phyloP scores from a whole-genome alignment of 2,329 filamentous ascomycete genomes.

The Penicillium griseofulvum region DNA sequence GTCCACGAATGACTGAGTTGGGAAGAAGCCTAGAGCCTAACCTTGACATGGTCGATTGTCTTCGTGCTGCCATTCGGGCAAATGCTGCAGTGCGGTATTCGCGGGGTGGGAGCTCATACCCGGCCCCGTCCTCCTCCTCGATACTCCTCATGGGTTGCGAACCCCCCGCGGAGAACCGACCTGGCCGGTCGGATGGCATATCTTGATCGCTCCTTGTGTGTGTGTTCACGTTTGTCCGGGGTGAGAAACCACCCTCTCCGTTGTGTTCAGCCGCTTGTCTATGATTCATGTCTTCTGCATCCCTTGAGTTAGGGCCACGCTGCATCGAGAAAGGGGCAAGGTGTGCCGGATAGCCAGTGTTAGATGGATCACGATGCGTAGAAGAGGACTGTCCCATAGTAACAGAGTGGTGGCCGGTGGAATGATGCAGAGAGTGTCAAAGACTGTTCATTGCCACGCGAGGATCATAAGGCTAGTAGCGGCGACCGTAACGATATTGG shows the following conservation, averaged over 20 bases:
- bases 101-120: constrained; percentile 32
- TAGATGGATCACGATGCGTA: constrained; percentile 37
- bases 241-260: constrained; percentile 20
- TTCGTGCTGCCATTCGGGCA: constrained; percentile 38
- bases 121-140: constrained; percentile 38
- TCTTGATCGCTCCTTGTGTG: constrained; percentile 12
- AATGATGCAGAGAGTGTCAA: constrained; percentile 23
- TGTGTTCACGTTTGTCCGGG: constrained; percentile 15
- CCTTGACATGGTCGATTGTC: constrained; percentile 49
- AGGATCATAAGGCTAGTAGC: constrained; percentile 11
- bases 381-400: constrained; percentile 48
- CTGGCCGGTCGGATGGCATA: constrained; percentile 9
- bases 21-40: constrained; percentile 49
- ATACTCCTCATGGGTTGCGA: constrained; percentile 33
- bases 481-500: constrained; percentile 10
- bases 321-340: constrained; percentile 19
- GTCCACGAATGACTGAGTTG: constrained; percentile 44
- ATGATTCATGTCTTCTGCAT: constrained; percentile 39
- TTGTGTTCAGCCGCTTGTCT: constrained; percentile 28
- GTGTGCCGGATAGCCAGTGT: constrained; percentile 26
- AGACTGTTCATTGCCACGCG: constrained; percentile 32
- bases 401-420: constrained; percentile 21
- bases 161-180: constrained; percentile 6
- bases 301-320: constrained; percentile 27
- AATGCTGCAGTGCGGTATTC: constrained; percentile 34